Conservation (phyloP, 805 yeast genomes). For the Wickerhamomyces subpelliculosus region DNA sequence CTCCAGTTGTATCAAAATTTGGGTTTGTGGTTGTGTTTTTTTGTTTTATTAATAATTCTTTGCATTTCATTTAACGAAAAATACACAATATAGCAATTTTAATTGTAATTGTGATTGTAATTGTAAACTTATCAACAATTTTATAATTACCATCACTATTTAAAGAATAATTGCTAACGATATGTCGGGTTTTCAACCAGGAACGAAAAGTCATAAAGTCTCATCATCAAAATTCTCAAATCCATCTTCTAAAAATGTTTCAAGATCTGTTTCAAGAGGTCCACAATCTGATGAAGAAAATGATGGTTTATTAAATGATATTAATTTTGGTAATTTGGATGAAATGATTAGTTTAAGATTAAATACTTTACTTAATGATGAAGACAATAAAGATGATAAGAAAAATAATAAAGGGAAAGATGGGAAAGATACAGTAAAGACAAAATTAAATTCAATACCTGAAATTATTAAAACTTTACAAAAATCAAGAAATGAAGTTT, state of each 20-base stretch:
- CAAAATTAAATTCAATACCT: slow-evolving; percentile 16
- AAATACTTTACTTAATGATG: slow-evolving; percentile 12
- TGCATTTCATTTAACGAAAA: no score
- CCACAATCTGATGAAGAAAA: slow-evolving; percentile 10
- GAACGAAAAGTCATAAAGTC: not conserved
- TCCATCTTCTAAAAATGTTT: slow-evolving; percentile 4
- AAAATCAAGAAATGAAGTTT: slow-evolving; percentile 15
- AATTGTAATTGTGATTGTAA: no score
- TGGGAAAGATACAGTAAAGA: slow-evolving; percentile 6
- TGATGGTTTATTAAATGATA: slow-evolving; percentile 14
- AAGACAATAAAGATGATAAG: slow-evolving; percentile 3
- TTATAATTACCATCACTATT: no score
- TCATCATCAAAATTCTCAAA: no score
- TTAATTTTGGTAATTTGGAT: slow-evolving; percentile 20
- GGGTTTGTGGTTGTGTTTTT: no score
- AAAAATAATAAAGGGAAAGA: slow-evolving; percentile 4
- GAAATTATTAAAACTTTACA: slow-evolving; percentile 15
- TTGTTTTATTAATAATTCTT: no score
- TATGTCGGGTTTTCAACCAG: no score
- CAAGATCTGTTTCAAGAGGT: slow-evolving; percentile 11
- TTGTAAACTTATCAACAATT: no score
- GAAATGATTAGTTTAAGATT: slow-evolving; percentile 17
- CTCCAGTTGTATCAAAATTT: no score
- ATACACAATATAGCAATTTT: no score
- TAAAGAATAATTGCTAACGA: no score